Evolutionary conservation across 768 basidiomycete species (phyloP).

Genomic region (Phanerochaete sordida): DNA sequence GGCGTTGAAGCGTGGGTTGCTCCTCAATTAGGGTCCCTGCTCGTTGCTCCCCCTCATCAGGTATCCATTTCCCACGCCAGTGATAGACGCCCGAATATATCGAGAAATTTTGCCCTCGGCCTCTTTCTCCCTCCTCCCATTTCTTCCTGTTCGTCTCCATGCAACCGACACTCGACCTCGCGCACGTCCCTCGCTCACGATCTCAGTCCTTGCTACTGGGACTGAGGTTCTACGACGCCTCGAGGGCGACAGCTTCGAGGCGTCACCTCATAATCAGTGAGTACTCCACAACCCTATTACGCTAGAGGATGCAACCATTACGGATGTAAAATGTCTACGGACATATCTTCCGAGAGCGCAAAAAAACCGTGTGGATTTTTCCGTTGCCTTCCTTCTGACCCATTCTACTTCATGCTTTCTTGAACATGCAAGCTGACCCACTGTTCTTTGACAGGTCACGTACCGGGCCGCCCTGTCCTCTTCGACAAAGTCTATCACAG

Average conservation of each 20-base stretch:
- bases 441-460: no score
- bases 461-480: no score
- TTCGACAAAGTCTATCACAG: no score
- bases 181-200: no score
- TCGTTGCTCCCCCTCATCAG: not conserved
- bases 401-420: not conserved
- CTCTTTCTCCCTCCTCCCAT: not conserved
- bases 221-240: no score
- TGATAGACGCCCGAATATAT: not conserved
- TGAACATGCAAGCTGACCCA: not conserved
- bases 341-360: slow-evolving; percentile 41
- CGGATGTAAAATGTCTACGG: slow-evolving; percentile 38
- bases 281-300: not conserved
- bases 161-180: not conserved
- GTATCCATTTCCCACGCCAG: not conserved
- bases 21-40: not conserved
- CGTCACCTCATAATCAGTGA: not conserved
- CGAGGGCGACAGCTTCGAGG: not conserved
- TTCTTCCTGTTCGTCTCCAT: not conserved
- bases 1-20: slow-evolving; percentile 13
- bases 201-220: no score
- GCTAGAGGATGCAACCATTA: slow-evolving; percentile 30
- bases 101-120: not conserved
- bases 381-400: slow-evolving; percentile 68
- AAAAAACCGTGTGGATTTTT: slow-evolving; percentile 48